Base-by-base conservation (phyloP, 208 protist genomes). In the Leishmania gerbilli region DNA sequence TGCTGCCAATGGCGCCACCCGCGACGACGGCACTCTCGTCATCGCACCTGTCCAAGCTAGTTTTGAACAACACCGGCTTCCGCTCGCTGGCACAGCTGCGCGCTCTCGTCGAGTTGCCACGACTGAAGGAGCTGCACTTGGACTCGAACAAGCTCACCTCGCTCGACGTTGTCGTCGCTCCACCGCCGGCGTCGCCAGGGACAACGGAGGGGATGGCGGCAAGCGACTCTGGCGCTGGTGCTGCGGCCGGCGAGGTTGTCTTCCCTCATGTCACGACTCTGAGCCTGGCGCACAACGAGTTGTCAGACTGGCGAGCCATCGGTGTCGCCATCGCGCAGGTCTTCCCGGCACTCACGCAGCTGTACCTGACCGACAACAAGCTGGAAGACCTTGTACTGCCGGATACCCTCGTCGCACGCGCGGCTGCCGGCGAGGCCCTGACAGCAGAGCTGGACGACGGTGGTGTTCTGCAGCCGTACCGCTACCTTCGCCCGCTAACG, bases 1-100 rank as follows among this genome's bases (percentile, higher is more conserved):
- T 97, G 34, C 77, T 95, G 42, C 47, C 67, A 27, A 47, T 51
- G n/a, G 40, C 56, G 8, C 19, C 9, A 24, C 68, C 47, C 19
- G 34, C 60, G 24, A 53, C 55, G 58, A 55, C 56, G 31, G 40
- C 68, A 31, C 78, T 97, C 47, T 53, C 72, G 31, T 93, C 89
- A 3, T 3, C 74, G 31, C 64, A 79, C 6, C 82, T 98, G 55
- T 83, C 87, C 0, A 96, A 96, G 82, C 83, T 98, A 6, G 92
- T 96, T 45, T 79, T 98, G 7, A 94, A 98, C 85, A 89, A 93
- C 79, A 87, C 90, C 1, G 90, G 91, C 5, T 91, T 98, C 62
- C 83, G 76, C 34, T 88, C 88, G 21, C 77, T 96, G 24, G 84
- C 81, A 53, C 88, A 94, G 79, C 84, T 96, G 19, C 80, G 89